Evolutionary conservation across 768 basidiomycete species (phyloP), one percentile per base, ranked within the genome.

Genomic region (Tylopilus felleus): DNA sequence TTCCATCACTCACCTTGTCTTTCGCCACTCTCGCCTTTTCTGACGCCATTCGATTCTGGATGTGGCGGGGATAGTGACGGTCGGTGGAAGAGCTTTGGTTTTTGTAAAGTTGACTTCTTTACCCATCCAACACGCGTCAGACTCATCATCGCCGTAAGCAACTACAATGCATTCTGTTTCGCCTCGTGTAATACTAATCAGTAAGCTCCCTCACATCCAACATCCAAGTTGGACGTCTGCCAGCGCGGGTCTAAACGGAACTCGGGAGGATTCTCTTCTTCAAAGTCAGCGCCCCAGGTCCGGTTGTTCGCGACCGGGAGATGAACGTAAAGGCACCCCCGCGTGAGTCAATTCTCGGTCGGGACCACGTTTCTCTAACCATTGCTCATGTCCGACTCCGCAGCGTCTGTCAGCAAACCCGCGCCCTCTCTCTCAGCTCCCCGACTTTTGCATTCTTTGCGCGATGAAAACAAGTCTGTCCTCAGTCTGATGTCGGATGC

Each of bases 401-500:
- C 46, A 83, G 84, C 82, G 3, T 85, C 85, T 45, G 76, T 86
- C 36, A 81, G 81, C 66, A 82, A 80, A 31, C 72, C 83, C 16
- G 74, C 82, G 14, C 75, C 79, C 31, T 73, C 73, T 64, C 71
- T 55, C 65, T 66, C 74, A 8, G 65, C 70, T 13, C 86, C 86
- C 1, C 67, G 69, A 25, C 77, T 88, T 1, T 64, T 82, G 6
- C 90, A 92, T 67, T 84, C 86, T 4, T 76, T 92, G n/a, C 78
- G 84, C 58, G 84, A 89, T 67, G 74, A 78, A 39, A 75, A 78
- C 46, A 84, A 78, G 66, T 91, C 90, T 7, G 82, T 92, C 4
- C 75, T 93, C 28, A 85, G 87, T 64, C 73, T 93, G 14, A 88
- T 86, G 25, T 85, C 90, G 2, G 86, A 86, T 64, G 78, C 79